Conservation (phyloP, 352 stramenopile genomes). For the Nothophytophthora sp. region DNA sequence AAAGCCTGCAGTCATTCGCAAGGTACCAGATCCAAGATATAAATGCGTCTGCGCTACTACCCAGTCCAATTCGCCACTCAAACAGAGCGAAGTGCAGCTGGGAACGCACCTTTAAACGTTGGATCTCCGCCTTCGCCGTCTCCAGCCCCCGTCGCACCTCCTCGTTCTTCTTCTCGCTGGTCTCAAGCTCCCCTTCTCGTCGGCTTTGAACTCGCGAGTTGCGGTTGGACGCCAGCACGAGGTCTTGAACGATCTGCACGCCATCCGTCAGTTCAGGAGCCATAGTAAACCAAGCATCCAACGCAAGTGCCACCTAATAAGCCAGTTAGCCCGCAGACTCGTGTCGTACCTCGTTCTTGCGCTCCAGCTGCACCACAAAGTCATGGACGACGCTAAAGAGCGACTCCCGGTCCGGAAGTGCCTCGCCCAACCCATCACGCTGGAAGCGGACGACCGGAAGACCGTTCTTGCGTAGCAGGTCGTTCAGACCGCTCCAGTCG, state of each 20-base stretch:
- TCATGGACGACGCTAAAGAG: constrained; percentile 68
- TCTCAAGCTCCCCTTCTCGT: constrained; percentile 42
- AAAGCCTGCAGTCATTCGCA: constrained; percentile 31
- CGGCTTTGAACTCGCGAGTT: constrained; percentile 54
- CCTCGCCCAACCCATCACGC: constrained; percentile 9
- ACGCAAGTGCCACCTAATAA: background rate
- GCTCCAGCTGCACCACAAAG: constrained; percentile 53
- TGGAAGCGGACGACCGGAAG: constrained; percentile 48
- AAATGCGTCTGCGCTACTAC: no score
- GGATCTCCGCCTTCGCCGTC: constrained; percentile 52
- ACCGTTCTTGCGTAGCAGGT: constrained; percentile 59
- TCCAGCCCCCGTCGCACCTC: constrained; percentile 43
- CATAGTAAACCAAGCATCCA: background rate
- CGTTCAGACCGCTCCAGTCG: constrained; percentile 54
- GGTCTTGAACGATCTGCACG: constrained; percentile 70
- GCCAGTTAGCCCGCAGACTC: no score
- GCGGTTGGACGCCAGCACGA: constrained; percentile 69
- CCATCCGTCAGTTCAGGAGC: background rate
- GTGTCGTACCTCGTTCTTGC: constrained; percentile 65
- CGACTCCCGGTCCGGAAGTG: constrained; percentile 45
- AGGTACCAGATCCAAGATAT: constrained; percentile 6
- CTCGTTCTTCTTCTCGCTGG: constrained; percentile 54
- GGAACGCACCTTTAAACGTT: constrained; percentile 48
- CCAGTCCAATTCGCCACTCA: no score
- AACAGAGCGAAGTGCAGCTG: no score